Percentiles rank a stretch among this genome's conserved stretches.
phyloP scores from a whole-genome alignment of 495 filamentous ascomycete genomes.

The Aspergillus leporis region DNA sequence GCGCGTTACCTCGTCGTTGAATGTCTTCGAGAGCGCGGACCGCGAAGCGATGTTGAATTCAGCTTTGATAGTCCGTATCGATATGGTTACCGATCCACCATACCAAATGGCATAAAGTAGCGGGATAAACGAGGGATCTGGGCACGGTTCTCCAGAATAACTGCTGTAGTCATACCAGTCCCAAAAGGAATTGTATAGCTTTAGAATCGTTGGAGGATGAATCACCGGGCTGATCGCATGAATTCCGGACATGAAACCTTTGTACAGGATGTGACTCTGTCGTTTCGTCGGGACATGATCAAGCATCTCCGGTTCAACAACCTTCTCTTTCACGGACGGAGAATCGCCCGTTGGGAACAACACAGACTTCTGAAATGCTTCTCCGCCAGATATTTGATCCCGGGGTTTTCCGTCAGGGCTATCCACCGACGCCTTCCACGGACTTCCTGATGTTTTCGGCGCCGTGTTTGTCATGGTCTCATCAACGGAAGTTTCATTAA shows the following conservation, averaged over 20 bases:
- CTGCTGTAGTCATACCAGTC: slow-evolving; percentile 50
- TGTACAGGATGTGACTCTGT: slow-evolving; percentile 50
- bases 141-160: slow-evolving; percentile 44
- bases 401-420: slow-evolving; percentile 7
- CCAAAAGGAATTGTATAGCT: slow-evolving; percentile 47
- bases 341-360: slow-evolving; percentile 42
- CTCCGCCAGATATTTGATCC: slow-evolving; percentile 16
- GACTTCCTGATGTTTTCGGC: slow-evolving; percentile 10
- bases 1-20: slow-evolving; percentile 41
- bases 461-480: slow-evolving; percentile 20
- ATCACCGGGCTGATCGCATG: slow-evolving; percentile 48
- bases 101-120: slow-evolving; percentile 52
- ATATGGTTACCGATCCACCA: slow-evolving; percentile 48
- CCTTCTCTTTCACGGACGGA: slow-evolving; percentile 34
- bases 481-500: slow-evolving; percentile 25
- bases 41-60: slow-evolving; percentile 43
- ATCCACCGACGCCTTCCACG: slow-evolving; percentile 29
- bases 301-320: slow-evolving; percentile 47
- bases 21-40: slow-evolving; percentile 37
- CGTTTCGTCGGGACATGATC: slow-evolving; percentile 44
- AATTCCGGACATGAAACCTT: slow-evolving; percentile 49
- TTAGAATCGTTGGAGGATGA: slow-evolving; percentile 45
- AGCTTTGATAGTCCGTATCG: slow-evolving; percentile 43
- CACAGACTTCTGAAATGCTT: slow-evolving; percentile 40
- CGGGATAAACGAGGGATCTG: slow-evolving; percentile 46